Evolutionary conservation across 805 yeast species (phyloP), one percentile per base, ranked within the genome.

Genomic region (Teunomyces pallodes): DNA sequence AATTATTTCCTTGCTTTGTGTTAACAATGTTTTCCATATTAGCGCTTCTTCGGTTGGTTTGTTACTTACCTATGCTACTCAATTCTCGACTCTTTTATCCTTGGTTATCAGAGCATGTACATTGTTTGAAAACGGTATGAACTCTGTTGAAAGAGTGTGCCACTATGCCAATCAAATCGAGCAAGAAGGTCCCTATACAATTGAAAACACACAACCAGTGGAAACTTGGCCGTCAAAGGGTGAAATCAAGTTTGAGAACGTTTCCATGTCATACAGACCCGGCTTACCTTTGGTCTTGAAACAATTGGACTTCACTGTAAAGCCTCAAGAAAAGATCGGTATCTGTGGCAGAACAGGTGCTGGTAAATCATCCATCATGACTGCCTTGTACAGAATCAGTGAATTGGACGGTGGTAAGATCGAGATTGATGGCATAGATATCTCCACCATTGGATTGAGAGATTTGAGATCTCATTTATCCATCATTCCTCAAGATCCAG

Each of bases 81-180:
- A 72, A 47, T 68, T 83, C 38, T 73, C 82, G 17, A 80, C 82
- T 41, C 72, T 81, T 45, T 67, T 86, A 63, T 75, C 84, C 5
- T 67, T 79, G 66, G 74, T 83, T 53, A 74, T 87, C 51, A 76
- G 87, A 58, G 74, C 86, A 26, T 65, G 81, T 59, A 85, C 92
- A 1, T 82, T 81, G 56, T 78, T 84, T 27, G 94, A 87, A 60
- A 87, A 86, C 62, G 85, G 84, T 56, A 75, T 87, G 84, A 86
- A 84, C 56, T 80, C 90, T 0, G 87, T 81, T 24, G 94, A 87
- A 64, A 76, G 95, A 64, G 64, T 87, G 35, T 70, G 79, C 49
- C 81, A 83, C 57, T 84, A 86, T 63, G 89, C 59, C 12, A 48
- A 87, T 0, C 70, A 78, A n/a, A 65, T 88, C 47, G 82, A 80